Evolutionary conservation across 1,284 basidiomycete species (phyloP), one percentile per base, ranked within the genome.

Genomic region (Microbotryum saponariae): DNA sequence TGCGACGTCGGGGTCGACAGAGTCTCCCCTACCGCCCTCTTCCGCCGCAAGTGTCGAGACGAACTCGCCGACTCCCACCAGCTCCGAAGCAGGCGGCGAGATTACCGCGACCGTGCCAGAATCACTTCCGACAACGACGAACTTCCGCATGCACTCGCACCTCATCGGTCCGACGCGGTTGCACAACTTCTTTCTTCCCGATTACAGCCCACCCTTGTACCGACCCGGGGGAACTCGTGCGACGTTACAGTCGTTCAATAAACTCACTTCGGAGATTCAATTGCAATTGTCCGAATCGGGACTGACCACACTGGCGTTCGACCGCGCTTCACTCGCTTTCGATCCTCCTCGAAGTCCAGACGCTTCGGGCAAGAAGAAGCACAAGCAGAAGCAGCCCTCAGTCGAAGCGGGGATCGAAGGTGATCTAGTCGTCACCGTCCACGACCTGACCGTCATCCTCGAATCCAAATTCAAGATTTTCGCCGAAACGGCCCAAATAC

Each of bases 101-200:
- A 14, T 42, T 33, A 44, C 1, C 55, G 20, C 46, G 18, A 18
- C 45, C 47, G 20, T 31, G 27, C 46, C 9, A 7, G 9, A n/a
- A 7, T 21, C 46, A n/a, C 37, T 47, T 4, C 8, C 51, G 6
- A 14, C 44, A 4, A 33, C 25, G 6, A 50, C 54, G 2, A 42
- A 42, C 14, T 60, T 66, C 31, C 56, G 64, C n/a, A 51, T 66
- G 25, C 50, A 55, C 21, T 50, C 62, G 21, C 42, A 58, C 33
- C 47, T 66, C 25, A 29, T 47, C 25, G 64, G 64, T 12, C 56
- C 61, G 10, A 59, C 57, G 20, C 37, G 49, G 2, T 44, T 62
- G 16, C 33, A 49, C 29, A 37, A n/a, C 47, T 53, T 62, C 29
- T 9, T 47, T 1, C 44, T 56, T 18, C 61, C 61, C 49, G 44